Evolutionary conservation across 306 rosid species (phyloP).

Genomic region (Cicer pinnatifidum): DNA sequence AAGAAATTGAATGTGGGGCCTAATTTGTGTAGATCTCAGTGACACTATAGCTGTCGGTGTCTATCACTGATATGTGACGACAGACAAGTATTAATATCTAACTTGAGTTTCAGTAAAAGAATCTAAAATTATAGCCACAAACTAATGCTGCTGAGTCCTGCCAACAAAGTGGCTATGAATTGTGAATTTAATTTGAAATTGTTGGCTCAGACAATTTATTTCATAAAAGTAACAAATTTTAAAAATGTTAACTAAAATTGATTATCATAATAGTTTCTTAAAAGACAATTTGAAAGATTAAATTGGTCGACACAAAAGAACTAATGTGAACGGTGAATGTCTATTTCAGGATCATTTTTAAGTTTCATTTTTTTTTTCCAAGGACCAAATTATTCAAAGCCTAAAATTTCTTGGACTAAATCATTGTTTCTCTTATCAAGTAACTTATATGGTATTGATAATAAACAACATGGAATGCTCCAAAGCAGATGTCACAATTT

Average conservation of each 20-base stretch:
- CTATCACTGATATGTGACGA: background rate
- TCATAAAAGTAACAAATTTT: background rate
- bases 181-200: background rate
- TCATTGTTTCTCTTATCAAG: background rate
- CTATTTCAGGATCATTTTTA: background rate
- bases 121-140: background rate
- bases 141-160: background rate
- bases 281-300: background rate
- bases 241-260: background rate
- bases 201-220: background rate
- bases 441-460: background rate
- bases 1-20: background rate
- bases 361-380: background rate
- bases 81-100: background rate
- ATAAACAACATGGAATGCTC: slow-evolving; percentile 4
- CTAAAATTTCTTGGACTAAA: background rate
- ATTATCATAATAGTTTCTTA: background rate
- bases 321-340: background rate
- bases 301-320: background rate
- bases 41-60: background rate
- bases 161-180: background rate
- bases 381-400: background rate
- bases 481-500: slow-evolving; percentile 1
- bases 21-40: slow-evolving; percentile 24
- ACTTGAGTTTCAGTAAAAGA: slow-evolving; percentile 10